Evolutionary conservation across 2,329 filamentous ascomycete species (phyloP).

Genomic region (Cladosporium sp.): DNA sequence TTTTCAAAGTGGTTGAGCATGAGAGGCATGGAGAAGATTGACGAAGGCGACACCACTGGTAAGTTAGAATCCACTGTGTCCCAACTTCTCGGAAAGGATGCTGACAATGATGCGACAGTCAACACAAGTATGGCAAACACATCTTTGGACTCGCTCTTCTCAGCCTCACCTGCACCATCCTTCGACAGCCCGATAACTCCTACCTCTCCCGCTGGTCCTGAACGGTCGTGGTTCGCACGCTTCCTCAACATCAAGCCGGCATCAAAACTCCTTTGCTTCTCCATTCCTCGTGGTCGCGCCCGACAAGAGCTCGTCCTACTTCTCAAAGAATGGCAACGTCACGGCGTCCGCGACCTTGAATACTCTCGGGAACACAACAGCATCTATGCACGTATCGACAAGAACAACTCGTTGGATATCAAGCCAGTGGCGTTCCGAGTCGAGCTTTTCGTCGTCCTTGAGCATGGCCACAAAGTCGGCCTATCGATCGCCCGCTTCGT

Average conservation of each 20-base stretch:
- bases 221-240: constrained; percentile 80
- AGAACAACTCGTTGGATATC: constrained; percentile 73
- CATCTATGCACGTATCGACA: constrained; percentile 72
- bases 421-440: constrained; percentile 85
- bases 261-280: constrained; percentile 69
- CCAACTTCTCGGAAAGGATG: background rate
- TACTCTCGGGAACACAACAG: constrained; percentile 76
- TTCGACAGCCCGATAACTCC: constrained; percentile 41
- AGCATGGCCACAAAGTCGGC: constrained; percentile 72
- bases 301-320: constrained; percentile 73
- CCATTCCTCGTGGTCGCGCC: constrained; percentile 65
- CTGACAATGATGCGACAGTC: constrained; percentile 16
- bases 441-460: constrained; percentile 83
- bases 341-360: constrained; percentile 73
- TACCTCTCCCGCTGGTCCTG: constrained; percentile 33
- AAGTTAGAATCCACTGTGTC: background rate
- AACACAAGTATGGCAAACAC: constrained; percentile 21
- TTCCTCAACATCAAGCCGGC: constrained; percentile 88
- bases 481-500: constrained; percentile 81
- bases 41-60: constrained; percentile 18
- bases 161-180: constrained; percentile 37
- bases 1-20: constrained; percentile 53
- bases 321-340: constrained; percentile 69
- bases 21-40: constrained; percentile 34
- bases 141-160: constrained; percentile 28